Evolutionary conservation across 371 early-diverging fungal genomes (phyloP), one percentile per base, ranked within the genome.

Genomic region (Lichtheimia ornata): DNA sequence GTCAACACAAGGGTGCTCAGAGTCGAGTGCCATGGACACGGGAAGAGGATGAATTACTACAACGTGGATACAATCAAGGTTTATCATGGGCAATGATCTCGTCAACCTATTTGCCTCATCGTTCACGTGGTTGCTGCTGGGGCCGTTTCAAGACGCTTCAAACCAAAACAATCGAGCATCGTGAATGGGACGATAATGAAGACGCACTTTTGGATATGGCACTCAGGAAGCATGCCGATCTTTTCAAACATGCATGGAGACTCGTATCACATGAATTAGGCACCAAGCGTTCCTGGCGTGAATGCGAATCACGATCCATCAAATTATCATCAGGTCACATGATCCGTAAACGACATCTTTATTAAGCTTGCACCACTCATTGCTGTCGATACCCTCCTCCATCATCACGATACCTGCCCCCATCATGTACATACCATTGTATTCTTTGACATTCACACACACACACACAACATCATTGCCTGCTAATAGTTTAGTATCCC

Each of bases 111-210:
- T 50, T 74, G 18, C 77, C 74, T 25, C 77, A 77, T 56, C 72
- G 77, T 12, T 77, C 77, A n/a, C 70, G 77, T 28, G 74, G 77
- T 11, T 77, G 77, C 28, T 77, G 77, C 24, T 77, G 77, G 74
- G 77, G 77, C 3, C 65, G 77, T 20, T 77, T 74, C 44, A 77
- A 74, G 49, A 77, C 77, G 2, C 61, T 77, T 14, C 70, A 70
- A 50, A 47, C 77, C 20, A 77, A 70, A 44, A 63, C 56, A 22
- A 50, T 67, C 3, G 69, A 70, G 27, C 67, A 61, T 52, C 67
- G 66, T 22, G 68, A 53, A 42, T 72, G 77, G 74, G 44, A 56
- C 11, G 68, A 66, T 11, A 59, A 53, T 15, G 77, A 77, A 40
- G 74, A 74, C 30, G 64, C 56, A 2, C 54, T 62, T 0, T 58